These are phyloP conservation scores for Claviceps arundinis DNA, from an alignment of 2,329 filamentous ascomycete genomes.

Conservation along the genomic window DNA sequence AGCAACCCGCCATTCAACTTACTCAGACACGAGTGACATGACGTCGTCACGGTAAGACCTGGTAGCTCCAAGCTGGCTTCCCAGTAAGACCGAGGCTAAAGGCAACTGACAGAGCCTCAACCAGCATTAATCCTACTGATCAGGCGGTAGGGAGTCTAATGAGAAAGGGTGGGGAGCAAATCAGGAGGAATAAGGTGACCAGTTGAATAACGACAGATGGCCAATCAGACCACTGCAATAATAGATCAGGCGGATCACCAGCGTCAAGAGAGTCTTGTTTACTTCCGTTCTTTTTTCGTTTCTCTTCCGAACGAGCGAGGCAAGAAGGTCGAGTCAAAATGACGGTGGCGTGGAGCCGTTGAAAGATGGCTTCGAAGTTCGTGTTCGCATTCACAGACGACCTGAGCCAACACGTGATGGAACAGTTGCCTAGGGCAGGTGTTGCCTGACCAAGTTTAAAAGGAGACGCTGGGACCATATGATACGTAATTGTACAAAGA, in stretches of 20 bases:
- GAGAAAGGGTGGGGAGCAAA: conserved; percentile 2
- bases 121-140: conserved; percentile 5
- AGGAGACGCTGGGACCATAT: too few relatives aligned
- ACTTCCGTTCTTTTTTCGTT: neutral
- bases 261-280: conserved; percentile 3
- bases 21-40: conserved; percentile 38
- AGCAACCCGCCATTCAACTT: conserved; percentile 13
- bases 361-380: neutral
- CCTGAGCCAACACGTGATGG: neutral
- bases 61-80: conserved; percentile 2
- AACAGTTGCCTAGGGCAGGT: neutral
- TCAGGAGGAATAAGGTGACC: conserved; percentile 1
- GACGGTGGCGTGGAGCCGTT: conserved; percentile 2
- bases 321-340: neutral
- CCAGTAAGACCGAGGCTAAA: conserved; percentile 4
- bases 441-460: neutral
- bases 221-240: conserved; percentile 12
- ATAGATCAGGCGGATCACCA: conserved; percentile 7
- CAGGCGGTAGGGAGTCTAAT: conserved; percentile 1
- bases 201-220: neutral
- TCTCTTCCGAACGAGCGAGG: neutral
- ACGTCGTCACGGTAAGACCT: conserved; percentile 1
- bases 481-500: too few relatives aligned
- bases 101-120: conserved; percentile 7
- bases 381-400: conserved; percentile 7